Evolutionary conservation across 2,329 filamentous ascomycete species (phyloP).

Genomic region (Amauroascus verrucosus): DNA sequence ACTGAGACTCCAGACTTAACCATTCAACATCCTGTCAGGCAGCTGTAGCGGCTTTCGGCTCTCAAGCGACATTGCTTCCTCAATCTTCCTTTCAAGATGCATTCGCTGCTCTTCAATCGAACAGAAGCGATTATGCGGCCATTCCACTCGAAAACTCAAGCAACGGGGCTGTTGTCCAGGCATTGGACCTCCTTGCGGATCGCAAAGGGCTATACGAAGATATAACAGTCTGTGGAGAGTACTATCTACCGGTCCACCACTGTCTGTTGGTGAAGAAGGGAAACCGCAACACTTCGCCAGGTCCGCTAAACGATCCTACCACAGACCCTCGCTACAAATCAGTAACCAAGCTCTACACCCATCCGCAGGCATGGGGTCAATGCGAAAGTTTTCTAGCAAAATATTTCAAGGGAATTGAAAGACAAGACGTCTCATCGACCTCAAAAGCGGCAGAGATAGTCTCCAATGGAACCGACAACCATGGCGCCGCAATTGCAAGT

Average conservation of each 20-base stretch:
- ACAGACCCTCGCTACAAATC: conserved; percentile 40
- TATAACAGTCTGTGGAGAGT: conserved; percentile 69
- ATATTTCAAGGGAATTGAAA: conserved; percentile 63
- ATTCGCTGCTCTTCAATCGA: conserved; percentile 65
- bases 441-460: conserved; percentile 72
- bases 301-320: background rate
- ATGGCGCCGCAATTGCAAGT: conserved; percentile 67
- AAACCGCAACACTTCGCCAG: background rate
- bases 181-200: conserved; percentile 80
- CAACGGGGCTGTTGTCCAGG: conserved; percentile 84
- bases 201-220: conserved; percentile 52
- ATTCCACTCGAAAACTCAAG: conserved; percentile 95
- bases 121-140: conserved; percentile 58
- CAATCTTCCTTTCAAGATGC: conserved; percentile 49
- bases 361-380: conserved; percentile 93
- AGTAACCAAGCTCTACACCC: conserved; percentile 72
- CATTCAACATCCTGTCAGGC: conserved; percentile 35
- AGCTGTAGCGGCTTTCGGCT: conserved; percentile 43
- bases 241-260: conserved; percentile 80
- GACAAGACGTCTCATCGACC: conserved; percentile 75
- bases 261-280: conserved; percentile 55
- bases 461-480: conserved; percentile 46
- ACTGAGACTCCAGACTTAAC: background rate
- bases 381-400: conserved; percentile 64
- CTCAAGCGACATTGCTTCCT: conserved; percentile 26